phyloP scores from a whole-genome alignment of 108 stramenopile genomes.

The Schizochytrium sp. region DNA sequence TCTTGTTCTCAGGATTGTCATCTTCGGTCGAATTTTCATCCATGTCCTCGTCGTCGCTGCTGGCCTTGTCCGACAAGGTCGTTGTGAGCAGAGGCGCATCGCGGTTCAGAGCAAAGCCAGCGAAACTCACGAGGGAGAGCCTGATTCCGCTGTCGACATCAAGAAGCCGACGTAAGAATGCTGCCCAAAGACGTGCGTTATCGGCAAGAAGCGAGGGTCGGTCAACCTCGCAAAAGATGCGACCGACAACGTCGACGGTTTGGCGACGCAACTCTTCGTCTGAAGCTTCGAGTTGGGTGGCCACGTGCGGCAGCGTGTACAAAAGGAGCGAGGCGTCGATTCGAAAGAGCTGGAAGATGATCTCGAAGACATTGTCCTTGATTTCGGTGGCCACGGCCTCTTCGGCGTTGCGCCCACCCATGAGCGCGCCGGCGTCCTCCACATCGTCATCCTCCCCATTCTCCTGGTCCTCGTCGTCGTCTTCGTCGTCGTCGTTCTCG shows the following conservation, averaged over 20 bases:
- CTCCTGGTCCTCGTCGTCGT: neutral
- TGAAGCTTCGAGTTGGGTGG: neutral
- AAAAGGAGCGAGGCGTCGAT: conserved; percentile 2
- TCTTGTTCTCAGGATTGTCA: neutral
- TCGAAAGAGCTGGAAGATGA: conserved; percentile 2
- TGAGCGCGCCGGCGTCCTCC: neutral
- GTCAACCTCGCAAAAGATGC: neutral
- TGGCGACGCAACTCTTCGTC: neutral
- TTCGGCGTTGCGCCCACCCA: neutral
- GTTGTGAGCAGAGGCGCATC: neutral
- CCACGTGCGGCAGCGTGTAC: neutral
- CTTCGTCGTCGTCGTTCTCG: neutral
- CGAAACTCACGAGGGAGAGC: neutral
- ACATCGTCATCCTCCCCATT: neutral
- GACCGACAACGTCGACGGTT: neutral
- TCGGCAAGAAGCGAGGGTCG: neutral
- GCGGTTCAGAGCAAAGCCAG: neutral
- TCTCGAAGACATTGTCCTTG: conserved; percentile 4
- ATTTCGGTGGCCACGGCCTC: neutral
- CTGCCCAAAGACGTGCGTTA: neutral
- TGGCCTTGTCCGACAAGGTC: too few relatives aligned
- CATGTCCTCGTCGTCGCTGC: neutral
- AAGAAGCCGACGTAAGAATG: neutral
- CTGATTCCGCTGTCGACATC: neutral
- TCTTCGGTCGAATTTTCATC: neutral